These are phyloP conservation scores for Ceratobasidium sp. DNA, from an alignment of 1,284 basidiomycete species.

Conservation along the genomic window DNA sequence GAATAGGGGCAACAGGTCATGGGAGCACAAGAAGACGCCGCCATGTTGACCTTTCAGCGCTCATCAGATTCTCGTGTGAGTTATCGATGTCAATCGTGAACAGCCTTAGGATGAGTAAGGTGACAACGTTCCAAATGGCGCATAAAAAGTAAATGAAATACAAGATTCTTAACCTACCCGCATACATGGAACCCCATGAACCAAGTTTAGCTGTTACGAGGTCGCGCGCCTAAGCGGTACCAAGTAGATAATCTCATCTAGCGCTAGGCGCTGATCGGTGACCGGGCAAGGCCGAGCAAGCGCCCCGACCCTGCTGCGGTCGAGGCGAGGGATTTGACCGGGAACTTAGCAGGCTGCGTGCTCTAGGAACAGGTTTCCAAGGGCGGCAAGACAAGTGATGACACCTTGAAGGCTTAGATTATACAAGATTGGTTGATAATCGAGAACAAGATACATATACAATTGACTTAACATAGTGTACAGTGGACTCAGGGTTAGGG, in stretches of 20 bases:
- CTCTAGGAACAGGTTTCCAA: too few species aligned
- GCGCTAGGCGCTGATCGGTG: background rate
- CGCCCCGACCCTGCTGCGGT: background rate
- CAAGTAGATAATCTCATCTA: background rate
- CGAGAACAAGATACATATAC: background rate
- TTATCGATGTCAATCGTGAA: background rate
- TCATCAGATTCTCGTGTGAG: background rate
- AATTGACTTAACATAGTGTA: background rate
- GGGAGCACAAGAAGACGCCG: background rate
- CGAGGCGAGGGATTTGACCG: background rate
- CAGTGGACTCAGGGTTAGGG: slow-evolving; percentile 1
- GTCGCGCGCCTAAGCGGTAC: too few species aligned
- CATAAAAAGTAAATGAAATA: too few species aligned
- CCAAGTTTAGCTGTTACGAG: too few species aligned
- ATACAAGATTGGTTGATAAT: background rate
- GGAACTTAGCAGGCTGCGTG: background rate
- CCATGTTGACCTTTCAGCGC: background rate
- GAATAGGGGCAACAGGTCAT: background rate
- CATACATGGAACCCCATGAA: too few species aligned
- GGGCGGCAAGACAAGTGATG: too few species aligned
- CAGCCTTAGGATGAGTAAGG: background rate
- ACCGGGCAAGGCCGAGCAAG: background rate
- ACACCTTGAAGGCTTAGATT: too few species aligned
- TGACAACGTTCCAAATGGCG: too few species aligned
- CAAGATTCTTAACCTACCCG: too few species aligned